Evolutionary conservation across 345 rosid genomes (phyloP), one percentile per base, ranked within the genome.

Genomic region (Brassica carinata): DNA sequence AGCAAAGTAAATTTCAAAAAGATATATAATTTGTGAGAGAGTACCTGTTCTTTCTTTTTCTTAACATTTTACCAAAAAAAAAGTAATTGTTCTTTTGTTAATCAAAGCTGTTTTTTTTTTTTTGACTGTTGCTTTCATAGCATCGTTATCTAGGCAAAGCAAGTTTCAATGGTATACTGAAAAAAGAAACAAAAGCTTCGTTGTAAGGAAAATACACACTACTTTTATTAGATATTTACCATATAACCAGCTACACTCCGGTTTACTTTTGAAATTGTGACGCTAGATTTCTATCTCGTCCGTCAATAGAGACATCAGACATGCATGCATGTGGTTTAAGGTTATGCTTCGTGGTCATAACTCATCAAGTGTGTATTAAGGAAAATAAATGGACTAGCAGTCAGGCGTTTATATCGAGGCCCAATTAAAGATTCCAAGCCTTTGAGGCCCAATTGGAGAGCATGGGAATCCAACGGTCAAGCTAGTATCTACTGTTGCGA

Each of bases 381-480:
- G 15, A 26, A 10, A 26, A 61, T 0, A 61, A 11, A 61, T 9
- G 64, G 63, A 58, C 29, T 58, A 18, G 27, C 5, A 0, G 13
- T 9, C 2, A 57, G 3, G 27, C 63, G 26, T 57, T 57, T 0
- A 57, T 57, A 19, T 57, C 0, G 13, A 26, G 13, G 65, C 65
- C 38, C 36, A 30, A 3, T 64, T 1, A 30, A 5, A 64, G 43
- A 69, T 29, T 48, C 8, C 36, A 5, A 45, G 81, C 72, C 76
- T 65, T 57, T 43, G 10, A 73, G 74, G 82, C 78, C 82, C 82
- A 79, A 59, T 67, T 4, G 0, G 10, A 8, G 14, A 23, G 33
- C 63, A 58, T 2, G 10, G 13, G 5, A 58, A 79, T 79, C 82
- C 78, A 73, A 79, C 78, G 78, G 74, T 59, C 53, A 57, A 17